A percentile compares a stretch with the other conserved stretches of the same genome.
These are phyloP conservation scores for Calonectria pteridis DNA, from an alignment of 2,329 filamentous ascomycete species.

Conservation along the genomic window DNA sequence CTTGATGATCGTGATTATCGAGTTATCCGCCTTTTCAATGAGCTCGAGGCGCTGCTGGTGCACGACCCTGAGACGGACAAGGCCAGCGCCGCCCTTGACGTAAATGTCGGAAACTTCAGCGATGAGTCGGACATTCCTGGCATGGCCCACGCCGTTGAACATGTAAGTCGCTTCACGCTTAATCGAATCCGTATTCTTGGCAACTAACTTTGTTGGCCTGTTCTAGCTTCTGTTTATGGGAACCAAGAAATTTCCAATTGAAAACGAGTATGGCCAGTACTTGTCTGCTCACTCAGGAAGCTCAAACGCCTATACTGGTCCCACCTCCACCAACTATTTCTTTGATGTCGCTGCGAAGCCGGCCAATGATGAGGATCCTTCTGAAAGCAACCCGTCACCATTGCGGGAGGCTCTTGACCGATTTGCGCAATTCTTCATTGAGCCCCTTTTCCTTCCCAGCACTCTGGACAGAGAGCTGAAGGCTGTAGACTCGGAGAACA, in stretches of 20 bases:
- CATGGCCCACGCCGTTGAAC: slow-evolving; percentile 96
- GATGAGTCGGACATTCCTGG: slow-evolving; percentile 92
- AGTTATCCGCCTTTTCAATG: slow-evolving; percentile 86
- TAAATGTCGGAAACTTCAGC: slow-evolving; percentile 96
- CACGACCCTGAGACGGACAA: slow-evolving; percentile 97
- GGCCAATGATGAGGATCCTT: slow-evolving; percentile 68
- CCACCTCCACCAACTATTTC: slow-evolving; percentile 97
- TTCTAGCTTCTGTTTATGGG: slow-evolving; percentile 91
- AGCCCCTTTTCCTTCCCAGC: slow-evolving; percentile 85
- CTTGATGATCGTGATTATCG: slow-evolving; percentile 90
- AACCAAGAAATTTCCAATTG: slow-evolving; percentile 95
- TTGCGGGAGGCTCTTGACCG: slow-evolving; percentile 87
- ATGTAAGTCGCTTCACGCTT: slow-evolving; percentile 62
- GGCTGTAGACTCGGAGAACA: slow-evolving; percentile 95
- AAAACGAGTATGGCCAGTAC: slow-evolving; percentile 97
- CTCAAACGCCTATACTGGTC: slow-evolving; percentile 94
- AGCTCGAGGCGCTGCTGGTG: slow-evolving; percentile 91
- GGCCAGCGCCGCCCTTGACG: slow-evolving; percentile 93
- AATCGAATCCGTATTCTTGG: background rate
- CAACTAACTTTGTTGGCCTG: slow-evolving; percentile 28
- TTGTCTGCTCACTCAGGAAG: slow-evolving; percentile 89
- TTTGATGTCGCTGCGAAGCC: slow-evolving; percentile 93
- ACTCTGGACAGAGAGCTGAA: slow-evolving; percentile 88
- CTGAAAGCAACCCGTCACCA: slow-evolving; percentile 68
- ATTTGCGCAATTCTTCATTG: slow-evolving; percentile 94